Percentiles rank a stretch among this genome's conserved stretches.
phyloP scores from a whole-genome alignment of 768 basidiomycete species.

The Hericium alpestre region DNA sequence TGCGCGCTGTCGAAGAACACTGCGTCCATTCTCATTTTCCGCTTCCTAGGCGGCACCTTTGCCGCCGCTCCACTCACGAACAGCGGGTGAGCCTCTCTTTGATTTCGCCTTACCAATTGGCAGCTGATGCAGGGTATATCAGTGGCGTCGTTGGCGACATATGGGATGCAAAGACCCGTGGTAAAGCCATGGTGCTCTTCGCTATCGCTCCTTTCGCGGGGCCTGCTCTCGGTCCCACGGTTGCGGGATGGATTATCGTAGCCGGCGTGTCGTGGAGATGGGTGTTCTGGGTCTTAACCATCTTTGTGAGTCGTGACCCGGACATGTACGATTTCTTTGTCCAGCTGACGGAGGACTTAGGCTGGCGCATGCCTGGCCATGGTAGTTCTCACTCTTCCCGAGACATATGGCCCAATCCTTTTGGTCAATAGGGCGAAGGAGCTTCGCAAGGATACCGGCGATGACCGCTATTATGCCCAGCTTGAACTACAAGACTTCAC shows the following conservation, averaged over 20 bases:
- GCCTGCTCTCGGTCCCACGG: constrained; percentile 31
- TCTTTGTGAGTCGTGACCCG: constrained; percentile 33
- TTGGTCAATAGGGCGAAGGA: constrained; percentile 38
- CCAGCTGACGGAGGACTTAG: constrained; percentile 17
- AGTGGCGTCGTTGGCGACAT: constrained; percentile 47
- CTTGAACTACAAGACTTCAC: constrained; percentile 32
- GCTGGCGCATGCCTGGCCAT: constrained; percentile 37
- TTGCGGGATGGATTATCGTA: constrained; percentile 28
- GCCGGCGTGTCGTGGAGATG: constrained; percentile 42
- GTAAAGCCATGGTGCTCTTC: constrained; percentile 57
- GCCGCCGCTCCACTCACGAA: constrained; percentile 65
- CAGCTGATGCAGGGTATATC: neutral
- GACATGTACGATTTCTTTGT: neutral
- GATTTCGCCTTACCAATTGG: neutral
- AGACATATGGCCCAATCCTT: constrained; percentile 55
- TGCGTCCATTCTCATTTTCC: constrained; percentile 49
- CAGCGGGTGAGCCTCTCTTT: constrained; percentile 35
- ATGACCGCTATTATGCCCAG: constrained; percentile 37
- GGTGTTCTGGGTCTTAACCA: constrained; percentile 55
- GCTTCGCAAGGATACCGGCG: constrained; percentile 37
- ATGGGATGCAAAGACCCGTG: constrained; percentile 52
- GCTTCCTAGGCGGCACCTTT: constrained; percentile 60
- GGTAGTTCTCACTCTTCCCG: constrained; percentile 47
- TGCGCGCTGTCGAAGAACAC: constrained; percentile 53
- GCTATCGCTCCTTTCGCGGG: constrained; percentile 59